These are phyloP conservation scores for Coemansia sp. DNA, from an alignment of 192 early-diverging fungal genomes.

Conservation along the genomic window DNA sequence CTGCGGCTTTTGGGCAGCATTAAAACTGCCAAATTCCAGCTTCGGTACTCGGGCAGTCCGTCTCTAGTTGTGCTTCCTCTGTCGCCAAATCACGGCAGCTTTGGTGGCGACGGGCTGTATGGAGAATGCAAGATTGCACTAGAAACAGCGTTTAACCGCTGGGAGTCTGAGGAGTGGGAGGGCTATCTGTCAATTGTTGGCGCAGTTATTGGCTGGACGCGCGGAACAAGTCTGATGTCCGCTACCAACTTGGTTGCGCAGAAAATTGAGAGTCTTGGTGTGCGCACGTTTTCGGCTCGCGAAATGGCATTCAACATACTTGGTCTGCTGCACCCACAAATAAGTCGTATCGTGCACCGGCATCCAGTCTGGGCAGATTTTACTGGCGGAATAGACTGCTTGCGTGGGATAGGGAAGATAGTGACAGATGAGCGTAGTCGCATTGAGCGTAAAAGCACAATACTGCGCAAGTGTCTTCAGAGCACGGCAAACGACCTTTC, in stretches of 20 bases:
- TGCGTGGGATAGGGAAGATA: conserved; percentile 12
- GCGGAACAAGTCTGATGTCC: conserved; percentile 92
- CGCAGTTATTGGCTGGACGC: conserved; percentile 93
- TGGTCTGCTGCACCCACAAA: conserved; percentile 72
- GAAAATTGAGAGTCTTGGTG: conserved; percentile 78
- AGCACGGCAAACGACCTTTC: background rate
- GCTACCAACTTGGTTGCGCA: conserved; percentile 81
- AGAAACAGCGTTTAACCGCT: conserved; percentile 86
- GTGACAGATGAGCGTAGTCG: background rate
- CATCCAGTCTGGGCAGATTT: conserved; percentile 88
- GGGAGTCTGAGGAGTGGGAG: conserved; percentile 87
- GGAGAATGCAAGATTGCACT: conserved; percentile 89
- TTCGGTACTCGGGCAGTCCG: conserved; percentile 64
- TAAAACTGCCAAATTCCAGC: conserved; percentile 75
- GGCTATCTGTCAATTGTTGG: conserved; percentile 83
- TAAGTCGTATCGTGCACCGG: conserved; percentile 62
- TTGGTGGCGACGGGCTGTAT: conserved; percentile 90
- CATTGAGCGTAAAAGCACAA: background rate
- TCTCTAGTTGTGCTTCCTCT: conserved; percentile 84
- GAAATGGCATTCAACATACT: conserved; percentile 96
- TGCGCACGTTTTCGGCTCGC: conserved; percentile 82
- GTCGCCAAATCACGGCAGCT: conserved; percentile 94
- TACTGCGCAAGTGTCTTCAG: background rate
- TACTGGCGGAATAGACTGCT: conserved; percentile 75
- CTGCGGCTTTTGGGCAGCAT: conserved; percentile 80